A percentile compares a stretch with the other conserved stretches of the same genome.
These are phyloP conservation scores for Chytriomyces sp. DNA, from an alignment of 192 early-diverging fungal species.

Conservation along the genomic window DNA sequence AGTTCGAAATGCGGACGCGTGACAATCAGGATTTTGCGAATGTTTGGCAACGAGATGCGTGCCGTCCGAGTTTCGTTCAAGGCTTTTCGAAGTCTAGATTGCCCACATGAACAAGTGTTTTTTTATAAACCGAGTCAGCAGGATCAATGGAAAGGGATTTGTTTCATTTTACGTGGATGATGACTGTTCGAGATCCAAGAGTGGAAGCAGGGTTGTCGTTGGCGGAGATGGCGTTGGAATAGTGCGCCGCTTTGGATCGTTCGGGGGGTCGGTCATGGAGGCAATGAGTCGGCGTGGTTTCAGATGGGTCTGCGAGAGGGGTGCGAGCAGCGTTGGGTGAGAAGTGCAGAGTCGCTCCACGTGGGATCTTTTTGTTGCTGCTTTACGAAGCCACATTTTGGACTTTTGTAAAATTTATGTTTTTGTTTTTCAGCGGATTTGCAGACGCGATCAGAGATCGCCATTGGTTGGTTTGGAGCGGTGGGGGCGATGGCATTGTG, in stretches of 20 bases:
- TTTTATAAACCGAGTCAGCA: neutral
- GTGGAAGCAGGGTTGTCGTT: neutral
- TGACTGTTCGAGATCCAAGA: neutral
- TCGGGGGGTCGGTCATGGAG: neutral
- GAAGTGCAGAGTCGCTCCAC: neutral
- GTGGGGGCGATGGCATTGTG: no score
- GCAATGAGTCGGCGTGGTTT: neutral
- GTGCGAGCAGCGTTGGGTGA: neutral
- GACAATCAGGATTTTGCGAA: slow-evolving; percentile 10
- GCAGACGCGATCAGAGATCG: no score
- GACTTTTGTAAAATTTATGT: no score
- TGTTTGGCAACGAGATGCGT: slow-evolving; percentile 13
- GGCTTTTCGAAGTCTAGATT: slow-evolving; percentile 15
- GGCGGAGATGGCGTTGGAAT: neutral
- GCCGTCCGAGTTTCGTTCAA: slow-evolving; percentile 12
- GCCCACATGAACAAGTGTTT: neutral
- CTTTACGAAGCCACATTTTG: no score
- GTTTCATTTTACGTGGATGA: neutral
- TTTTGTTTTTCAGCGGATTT: no score
- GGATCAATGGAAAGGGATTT: neutral
- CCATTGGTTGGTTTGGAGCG: no score
- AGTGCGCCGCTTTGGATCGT: neutral
- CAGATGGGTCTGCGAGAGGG: neutral
- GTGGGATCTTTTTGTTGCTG: neutral
- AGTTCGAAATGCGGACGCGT: slow-evolving; percentile 21